Percentiles rank a stretch among this genome's conserved stretches.
Conservation (phyloP, 345 rosid genomes). For the Gossypium arboreum region DNA sequence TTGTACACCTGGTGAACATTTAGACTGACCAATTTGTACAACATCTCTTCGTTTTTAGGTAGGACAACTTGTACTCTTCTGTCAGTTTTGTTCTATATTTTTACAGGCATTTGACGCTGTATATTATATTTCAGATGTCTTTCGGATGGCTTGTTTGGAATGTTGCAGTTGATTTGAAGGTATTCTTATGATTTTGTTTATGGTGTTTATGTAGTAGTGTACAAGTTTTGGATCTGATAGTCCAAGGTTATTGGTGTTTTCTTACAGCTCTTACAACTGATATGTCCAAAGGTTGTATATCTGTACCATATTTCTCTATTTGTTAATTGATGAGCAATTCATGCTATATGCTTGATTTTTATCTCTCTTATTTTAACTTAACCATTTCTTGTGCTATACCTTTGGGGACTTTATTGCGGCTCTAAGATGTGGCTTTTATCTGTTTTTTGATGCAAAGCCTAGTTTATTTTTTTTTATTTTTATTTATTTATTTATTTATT, state of each 20-base stretch:
- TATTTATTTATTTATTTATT: too few relatives aligned
- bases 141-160: slow-evolving; percentile 29
- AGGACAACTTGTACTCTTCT: slow-evolving; percentile 3
- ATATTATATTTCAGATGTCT: slow-evolving; percentile 38
- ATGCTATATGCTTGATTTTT: not conserved
- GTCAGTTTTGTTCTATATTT: not conserved
- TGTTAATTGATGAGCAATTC: slow-evolving; percentile 7
- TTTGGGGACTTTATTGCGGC: not conserved
- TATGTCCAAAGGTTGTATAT: slow-evolving; percentile 8
- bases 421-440: not conserved
- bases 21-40: slow-evolving; percentile 25
- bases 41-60: slow-evolving; percentile 33
- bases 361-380: not conserved
- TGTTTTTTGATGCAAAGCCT: not conserved
- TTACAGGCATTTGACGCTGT: slow-evolving; percentile 9
- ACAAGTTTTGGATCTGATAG: slow-evolving; percentile 25
- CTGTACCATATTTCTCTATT: not conserved
- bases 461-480: not conserved
- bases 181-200: slow-evolving; percentile 26
- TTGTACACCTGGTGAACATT: slow-evolving; percentile 24
- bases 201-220: slow-evolving; percentile 22
- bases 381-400: not conserved
- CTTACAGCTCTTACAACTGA: slow-evolving; percentile 15
- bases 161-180: slow-evolving; percentile 29
- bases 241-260: slow-evolving; percentile 23